Evolutionary conservation across 2,329 filamentous ascomycete genomes (phyloP).

Genomic region (Zopfia rhizophila): DNA sequence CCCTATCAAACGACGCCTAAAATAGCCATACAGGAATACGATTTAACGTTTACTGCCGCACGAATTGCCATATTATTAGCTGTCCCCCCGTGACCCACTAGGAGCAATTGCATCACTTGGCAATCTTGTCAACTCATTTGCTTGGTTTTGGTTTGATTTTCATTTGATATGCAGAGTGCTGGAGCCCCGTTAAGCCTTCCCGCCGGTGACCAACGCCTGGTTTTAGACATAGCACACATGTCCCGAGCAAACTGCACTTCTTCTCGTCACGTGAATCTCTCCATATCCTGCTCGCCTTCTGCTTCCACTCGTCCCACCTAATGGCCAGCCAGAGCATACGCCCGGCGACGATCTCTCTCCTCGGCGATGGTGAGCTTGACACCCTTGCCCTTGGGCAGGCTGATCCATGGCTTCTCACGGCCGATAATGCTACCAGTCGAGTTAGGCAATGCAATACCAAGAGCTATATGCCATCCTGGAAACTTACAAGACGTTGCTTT

Average conservation of each 20-base stretch:
- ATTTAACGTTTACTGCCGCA: too few relatives aligned
- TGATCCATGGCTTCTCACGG: conserved; percentile 98
- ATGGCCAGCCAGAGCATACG: conserved; percentile 66
- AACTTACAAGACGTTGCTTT: conserved; percentile 90
- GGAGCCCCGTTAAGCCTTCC: conserved; percentile 40
- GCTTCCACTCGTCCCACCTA: conserved; percentile 43
- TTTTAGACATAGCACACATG: conserved; percentile 41
- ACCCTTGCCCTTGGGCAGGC: conserved; percentile 99
- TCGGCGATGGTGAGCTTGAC: conserved; percentile 97
- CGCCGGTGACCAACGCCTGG: conserved; percentile 49
- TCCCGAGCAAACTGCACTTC: conserved; percentile 34
- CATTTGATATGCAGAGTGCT: conserved; percentile 46
- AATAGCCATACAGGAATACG: too few relatives aligned
- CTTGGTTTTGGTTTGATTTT: conserved; percentile 43
- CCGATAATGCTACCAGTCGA: conserved; percentile 76
- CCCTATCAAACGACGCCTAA: conserved; percentile 13
- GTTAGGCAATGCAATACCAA: conserved; percentile 21
- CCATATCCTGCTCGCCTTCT: conserved; percentile 10
- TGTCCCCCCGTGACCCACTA: conserved; percentile 16
- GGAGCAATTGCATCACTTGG: conserved; percentile 9
- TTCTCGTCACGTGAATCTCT: conserved; percentile 38
- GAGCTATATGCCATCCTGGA: too few relatives aligned
- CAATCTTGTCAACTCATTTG: conserved; percentile 15
- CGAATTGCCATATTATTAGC: too few relatives aligned
- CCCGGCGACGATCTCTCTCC: conserved; percentile 97